These are phyloP conservation scores for Kazachstania taianensis DNA, from an alignment of 805 yeast genomes.

Conservation along the genomic window DNA sequence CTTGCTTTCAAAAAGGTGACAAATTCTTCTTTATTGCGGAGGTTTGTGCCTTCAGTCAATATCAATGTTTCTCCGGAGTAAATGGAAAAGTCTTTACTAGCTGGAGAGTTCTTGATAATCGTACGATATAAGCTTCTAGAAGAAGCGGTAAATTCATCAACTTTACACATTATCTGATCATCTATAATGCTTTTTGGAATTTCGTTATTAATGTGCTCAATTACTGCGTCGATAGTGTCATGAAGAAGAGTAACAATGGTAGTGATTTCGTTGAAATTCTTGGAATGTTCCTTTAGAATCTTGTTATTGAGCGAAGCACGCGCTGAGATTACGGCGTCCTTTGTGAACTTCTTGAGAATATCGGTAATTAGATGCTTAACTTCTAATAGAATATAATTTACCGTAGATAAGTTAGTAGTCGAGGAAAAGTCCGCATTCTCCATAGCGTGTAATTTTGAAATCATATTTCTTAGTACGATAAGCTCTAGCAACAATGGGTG, in stretches of 20 bases:
- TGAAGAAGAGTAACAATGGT: background rate
- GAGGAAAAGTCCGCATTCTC: slow-evolving; percentile 1
- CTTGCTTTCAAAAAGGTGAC: background rate
- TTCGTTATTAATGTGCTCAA: background rate
- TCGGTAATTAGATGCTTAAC: slow-evolving; percentile 1
- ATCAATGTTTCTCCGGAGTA: background rate
- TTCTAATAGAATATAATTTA: slow-evolving; percentile 3
- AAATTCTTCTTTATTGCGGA: background rate
- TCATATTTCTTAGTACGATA: slow-evolving; percentile 12
- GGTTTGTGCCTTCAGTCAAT: no score
- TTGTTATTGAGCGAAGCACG: background rate
- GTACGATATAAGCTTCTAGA: slow-evolving; percentile 10
- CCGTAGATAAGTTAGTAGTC: slow-evolving; percentile 1
- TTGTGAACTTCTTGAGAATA: slow-evolving; percentile 1
- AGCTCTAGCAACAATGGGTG: slow-evolving; percentile 19
- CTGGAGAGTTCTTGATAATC: slow-evolving; percentile 11
- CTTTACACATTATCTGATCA: background rate
- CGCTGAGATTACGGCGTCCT: slow-evolving; percentile 1
- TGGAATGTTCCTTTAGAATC: background rate
- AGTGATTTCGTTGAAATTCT: background rate
- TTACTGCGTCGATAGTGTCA: background rate
- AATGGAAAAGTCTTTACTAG: slow-evolving; percentile 9
- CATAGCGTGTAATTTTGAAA: background rate
- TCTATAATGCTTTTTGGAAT: background rate
- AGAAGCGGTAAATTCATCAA: slow-evolving; percentile 6